Evolutionary conservation across 306 rosid genomes (phyloP).

Genomic region (Cucumis hystrix): DNA sequence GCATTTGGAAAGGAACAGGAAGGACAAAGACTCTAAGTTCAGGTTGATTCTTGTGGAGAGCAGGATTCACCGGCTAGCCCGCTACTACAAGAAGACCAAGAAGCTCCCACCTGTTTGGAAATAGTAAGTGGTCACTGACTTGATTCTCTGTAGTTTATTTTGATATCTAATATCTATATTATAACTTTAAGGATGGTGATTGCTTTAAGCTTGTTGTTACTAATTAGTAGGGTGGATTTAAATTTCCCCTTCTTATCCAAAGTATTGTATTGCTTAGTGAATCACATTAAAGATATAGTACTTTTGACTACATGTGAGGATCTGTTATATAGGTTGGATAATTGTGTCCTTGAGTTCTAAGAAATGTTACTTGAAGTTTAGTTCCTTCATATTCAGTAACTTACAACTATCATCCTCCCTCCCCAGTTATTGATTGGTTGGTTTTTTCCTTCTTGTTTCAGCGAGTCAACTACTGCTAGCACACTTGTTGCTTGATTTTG

Average conservation of each 20-base stretch:
- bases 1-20: slow-evolving; percentile 58
- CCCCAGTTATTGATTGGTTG: neutral
- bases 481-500: slow-evolving; percentile 41
- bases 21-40: slow-evolving; percentile 32
- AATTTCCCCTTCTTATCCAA: neutral
- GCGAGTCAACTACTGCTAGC: slow-evolving; percentile 34
- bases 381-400: neutral
- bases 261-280: neutral
- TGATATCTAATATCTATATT: neutral
- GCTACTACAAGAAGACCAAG: slow-evolving; percentile 78
- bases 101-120: slow-evolving; percentile 79
- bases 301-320: neutral
- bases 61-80: slow-evolving; percentile 69
- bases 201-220: neutral
- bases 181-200: no score
- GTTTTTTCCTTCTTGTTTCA: neutral
- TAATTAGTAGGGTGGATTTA: neutral
- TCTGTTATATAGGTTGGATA: no score
- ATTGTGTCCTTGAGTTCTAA: no score
- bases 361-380: neutral
- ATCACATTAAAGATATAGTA: neutral
- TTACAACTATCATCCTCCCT: neutral
- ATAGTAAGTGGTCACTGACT: slow-evolving; percentile 31
- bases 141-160: neutral
- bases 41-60: slow-evolving; percentile 71